Percentiles rank a stretch among this genome's conserved stretches.
Conservation (phyloP, 2,329 filamentous ascomycete genomes). For the Sporothrix dimorphospora region DNA sequence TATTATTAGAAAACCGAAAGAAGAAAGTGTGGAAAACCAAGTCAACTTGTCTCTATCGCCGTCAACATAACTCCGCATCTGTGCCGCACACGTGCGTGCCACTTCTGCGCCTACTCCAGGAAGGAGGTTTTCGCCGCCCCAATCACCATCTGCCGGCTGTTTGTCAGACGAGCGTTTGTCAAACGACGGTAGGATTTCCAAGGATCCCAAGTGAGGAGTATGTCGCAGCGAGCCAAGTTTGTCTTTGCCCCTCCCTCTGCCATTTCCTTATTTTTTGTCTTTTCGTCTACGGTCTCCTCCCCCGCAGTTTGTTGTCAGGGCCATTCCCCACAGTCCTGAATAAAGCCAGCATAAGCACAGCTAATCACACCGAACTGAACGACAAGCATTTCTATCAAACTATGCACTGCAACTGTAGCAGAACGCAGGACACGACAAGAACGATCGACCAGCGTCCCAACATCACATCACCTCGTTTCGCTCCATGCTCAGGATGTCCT, state of each 20-base stretch:
- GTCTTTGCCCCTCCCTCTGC: neutral
- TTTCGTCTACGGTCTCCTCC: neutral
- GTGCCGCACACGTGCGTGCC: constrained; percentile 14
- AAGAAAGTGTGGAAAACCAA: no score
- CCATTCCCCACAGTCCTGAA: no score
- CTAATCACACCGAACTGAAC: neutral
- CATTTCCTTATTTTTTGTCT: neutral
- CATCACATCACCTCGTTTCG: neutral
- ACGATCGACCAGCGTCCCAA: neutral
- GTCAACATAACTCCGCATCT: neutral
- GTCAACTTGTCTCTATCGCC: neutral
- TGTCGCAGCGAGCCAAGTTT: constrained; percentile 17
- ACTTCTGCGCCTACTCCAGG: neutral
- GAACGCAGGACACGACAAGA: neutral
- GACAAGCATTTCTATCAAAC: neutral
- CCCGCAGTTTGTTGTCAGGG: no score
- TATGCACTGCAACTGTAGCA: neutral
- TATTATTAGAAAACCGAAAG: neutral
- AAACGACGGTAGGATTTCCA: neutral
- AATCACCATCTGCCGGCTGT: constrained; percentile 15
- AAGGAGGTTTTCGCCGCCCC: neutral
- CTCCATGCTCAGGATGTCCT: neutral
- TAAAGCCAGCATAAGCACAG: neutral
- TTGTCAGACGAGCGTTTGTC: neutral
- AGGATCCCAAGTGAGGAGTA: constrained; percentile 14